phyloP scores from a whole-genome alignment of 2,329 filamentous ascomycete genomes.

The Trichophyton schoenleinii region DNA sequence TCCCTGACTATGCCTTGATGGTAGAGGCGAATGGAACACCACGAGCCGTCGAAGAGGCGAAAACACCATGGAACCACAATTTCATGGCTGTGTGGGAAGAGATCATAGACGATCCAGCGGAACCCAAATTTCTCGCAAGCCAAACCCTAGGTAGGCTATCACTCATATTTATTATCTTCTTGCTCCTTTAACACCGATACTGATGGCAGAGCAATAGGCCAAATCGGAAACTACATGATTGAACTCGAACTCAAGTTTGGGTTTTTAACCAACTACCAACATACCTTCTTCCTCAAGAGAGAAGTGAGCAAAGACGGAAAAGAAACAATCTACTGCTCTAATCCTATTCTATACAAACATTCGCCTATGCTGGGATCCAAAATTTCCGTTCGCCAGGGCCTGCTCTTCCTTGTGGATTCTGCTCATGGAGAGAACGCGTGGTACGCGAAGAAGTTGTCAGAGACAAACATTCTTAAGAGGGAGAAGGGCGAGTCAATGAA shows the following conservation, averaged over 20 bases:
- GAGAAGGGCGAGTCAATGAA: not conserved
- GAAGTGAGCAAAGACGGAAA: not conserved
- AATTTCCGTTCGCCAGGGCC: conserved; percentile 7
- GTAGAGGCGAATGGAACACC: not conserved
- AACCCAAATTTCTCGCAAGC: not conserved
- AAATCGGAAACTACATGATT: conserved; percentile 10
- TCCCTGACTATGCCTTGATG: conserved; percentile 10
- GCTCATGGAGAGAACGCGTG: not conserved
- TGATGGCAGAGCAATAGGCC: conserved; percentile 6
- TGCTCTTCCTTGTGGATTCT: conserved; percentile 5
- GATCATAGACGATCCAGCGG: too few species aligned
- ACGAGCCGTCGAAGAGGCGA: conserved; percentile 4
- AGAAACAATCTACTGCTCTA: not conserved
- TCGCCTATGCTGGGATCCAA: not conserved
- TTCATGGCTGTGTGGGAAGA: not conserved
- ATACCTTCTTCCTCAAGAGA: conserved; percentile 8
- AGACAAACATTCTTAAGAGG: not conserved
- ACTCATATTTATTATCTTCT: not conserved
- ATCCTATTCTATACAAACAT: not conserved
- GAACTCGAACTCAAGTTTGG: conserved; percentile 8
- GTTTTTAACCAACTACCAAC: conserved; percentile 8
- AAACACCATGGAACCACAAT: conserved; percentile 10
- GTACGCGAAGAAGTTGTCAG: not conserved
- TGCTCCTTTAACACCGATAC: not conserved
- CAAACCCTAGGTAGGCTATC: not conserved